Percentiles rank a stretch among this genome's conserved stretches.
These are phyloP conservation scores for Gnomoniopsis smithogilvyi DNA, from an alignment of 2,329 filamentous ascomycete species.

Conservation along the genomic window DNA sequence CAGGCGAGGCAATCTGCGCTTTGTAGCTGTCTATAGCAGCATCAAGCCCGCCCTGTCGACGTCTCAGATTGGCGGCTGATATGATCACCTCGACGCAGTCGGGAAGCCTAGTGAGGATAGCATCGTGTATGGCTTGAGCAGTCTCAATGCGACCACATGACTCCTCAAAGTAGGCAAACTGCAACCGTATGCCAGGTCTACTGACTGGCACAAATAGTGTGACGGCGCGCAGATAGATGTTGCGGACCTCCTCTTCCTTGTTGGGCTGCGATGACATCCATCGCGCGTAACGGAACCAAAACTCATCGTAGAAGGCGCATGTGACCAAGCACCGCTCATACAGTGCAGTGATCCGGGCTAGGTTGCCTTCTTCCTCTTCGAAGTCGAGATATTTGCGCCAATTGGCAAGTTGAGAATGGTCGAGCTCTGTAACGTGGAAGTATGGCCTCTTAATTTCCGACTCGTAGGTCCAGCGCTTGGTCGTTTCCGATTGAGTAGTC, in stretches of 20 bases:
- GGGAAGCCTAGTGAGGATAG: constrained; percentile 72
- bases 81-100: constrained; percentile 84
- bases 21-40: constrained; percentile 83
- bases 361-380: constrained; percentile 82
- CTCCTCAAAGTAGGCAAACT: constrained; percentile 95
- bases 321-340: constrained; percentile 94
- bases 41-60: constrained; percentile 78
- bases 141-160: constrained; percentile 72
- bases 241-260: constrained; percentile 86
- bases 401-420: constrained; percentile 78
- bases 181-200: constrained; percentile 76
- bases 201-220: constrained; percentile 85
- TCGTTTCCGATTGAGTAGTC: constrained; percentile 80
- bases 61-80: constrained; percentile 81
- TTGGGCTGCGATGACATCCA: constrained; percentile 83
- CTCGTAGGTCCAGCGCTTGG: constrained; percentile 92
- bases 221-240: constrained; percentile 85
- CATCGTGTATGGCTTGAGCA: constrained; percentile 79
- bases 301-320: constrained; percentile 93
- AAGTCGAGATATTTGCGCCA: constrained; percentile 98
- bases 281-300: constrained; percentile 94
- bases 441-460: constrained; percentile 93
- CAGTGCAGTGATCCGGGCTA: constrained; percentile 70
- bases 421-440: constrained; percentile 92
- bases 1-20: constrained; percentile 69